A percentile compares a stretch with the other conserved stretches of the same genome.
Conservation (phyloP, 2,329 filamentous ascomycete species). For the Colletotrichum sp. region DNA sequence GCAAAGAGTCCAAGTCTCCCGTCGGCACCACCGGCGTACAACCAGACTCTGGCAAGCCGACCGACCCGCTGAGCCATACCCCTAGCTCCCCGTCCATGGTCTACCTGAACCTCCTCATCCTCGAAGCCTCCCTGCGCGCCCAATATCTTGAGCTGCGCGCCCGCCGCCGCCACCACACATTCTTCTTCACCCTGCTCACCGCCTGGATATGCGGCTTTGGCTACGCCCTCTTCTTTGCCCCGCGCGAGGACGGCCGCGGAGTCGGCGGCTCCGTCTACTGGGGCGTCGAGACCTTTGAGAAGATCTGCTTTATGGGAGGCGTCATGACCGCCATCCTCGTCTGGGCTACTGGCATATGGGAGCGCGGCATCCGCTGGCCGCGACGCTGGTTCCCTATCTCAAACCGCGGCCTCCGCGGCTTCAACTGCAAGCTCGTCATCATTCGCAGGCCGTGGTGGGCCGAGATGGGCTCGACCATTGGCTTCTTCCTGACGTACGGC, state of each 20-base stretch:
- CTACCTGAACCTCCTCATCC: slow-evolving; percentile 95
- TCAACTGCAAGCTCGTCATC: slow-evolving; percentile 96
- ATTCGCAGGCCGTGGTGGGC: slow-evolving; percentile 82
- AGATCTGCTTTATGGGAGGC: slow-evolving; percentile 89
- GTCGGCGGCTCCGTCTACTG: slow-evolving; percentile 95
- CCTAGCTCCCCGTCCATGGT: slow-evolving; percentile 95
- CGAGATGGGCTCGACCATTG: slow-evolving; percentile 73
- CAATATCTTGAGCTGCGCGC: slow-evolving; percentile 92
- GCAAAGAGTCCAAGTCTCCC: slow-evolving; percentile 45
- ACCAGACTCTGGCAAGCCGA: slow-evolving; percentile 48
- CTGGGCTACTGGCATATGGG: slow-evolving; percentile 96
- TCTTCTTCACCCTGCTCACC: slow-evolving; percentile 81
- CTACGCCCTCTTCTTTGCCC: slow-evolving; percentile 91
- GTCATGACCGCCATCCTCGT: slow-evolving; percentile 85
- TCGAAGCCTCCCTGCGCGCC: slow-evolving; percentile 90
- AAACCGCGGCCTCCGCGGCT: slow-evolving; percentile 86
- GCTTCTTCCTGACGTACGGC: slow-evolving; percentile 79
- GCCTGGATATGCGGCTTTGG: slow-evolving; percentile 85
- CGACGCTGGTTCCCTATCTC: slow-evolving; percentile 87
- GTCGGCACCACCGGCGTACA: slow-evolving; percentile 45
- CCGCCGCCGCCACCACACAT: slow-evolving; percentile 87
- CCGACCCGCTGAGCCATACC: slow-evolving; percentile 78
- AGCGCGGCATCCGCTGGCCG: slow-evolving; percentile 92
- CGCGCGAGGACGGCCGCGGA: slow-evolving; percentile 90
- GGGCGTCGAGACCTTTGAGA: slow-evolving; percentile 89